These are phyloP conservation scores for Trichophyton benhamiae DNA, from an alignment of 2,329 filamentous ascomycete species.

Conservation along the genomic window DNA sequence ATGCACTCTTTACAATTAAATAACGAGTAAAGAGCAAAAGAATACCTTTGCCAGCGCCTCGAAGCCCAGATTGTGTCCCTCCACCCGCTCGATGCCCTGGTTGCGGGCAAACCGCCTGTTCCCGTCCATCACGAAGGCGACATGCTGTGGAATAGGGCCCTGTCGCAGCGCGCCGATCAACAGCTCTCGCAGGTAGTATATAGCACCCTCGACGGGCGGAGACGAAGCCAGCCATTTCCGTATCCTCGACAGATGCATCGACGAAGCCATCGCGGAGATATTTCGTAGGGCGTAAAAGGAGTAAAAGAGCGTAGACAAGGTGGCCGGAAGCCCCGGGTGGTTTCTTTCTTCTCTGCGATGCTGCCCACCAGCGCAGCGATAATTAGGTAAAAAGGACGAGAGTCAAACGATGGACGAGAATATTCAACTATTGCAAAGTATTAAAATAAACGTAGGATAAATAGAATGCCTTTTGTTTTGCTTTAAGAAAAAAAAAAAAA, in stretches of 20 bases:
- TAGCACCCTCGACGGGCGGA: constrained; percentile 82
- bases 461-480: neutral
- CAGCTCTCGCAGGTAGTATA: constrained; percentile 65
- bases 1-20: neutral
- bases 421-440: too few relatives aligned
- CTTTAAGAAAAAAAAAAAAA: too few relatives aligned
- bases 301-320: too few relatives aligned
- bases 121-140: constrained; percentile 99
- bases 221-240: constrained; percentile 72
- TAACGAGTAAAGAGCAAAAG: neutral
- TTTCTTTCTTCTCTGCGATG: too few relatives aligned
- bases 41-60: constrained; percentile 76
- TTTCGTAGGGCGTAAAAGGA: too few relatives aligned
- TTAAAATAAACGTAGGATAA: neutral
- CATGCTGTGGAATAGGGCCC: constrained; percentile 83
- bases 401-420: too few relatives aligned
- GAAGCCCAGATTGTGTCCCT: constrained; percentile 91
- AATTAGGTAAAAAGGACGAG: too few relatives aligned
- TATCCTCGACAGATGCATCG: constrained; percentile 48
- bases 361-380: too few relatives aligned
- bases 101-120: constrained; percentile 84
- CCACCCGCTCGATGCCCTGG: constrained; percentile 88
- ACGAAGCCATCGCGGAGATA: constrained; percentile 29
- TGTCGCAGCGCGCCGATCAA: constrained; percentile 81
- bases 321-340: too few relatives aligned